Evolutionary conservation across 306 rosid genomes (phyloP).

Genomic region (Gastrolobium bilobum): DNA sequence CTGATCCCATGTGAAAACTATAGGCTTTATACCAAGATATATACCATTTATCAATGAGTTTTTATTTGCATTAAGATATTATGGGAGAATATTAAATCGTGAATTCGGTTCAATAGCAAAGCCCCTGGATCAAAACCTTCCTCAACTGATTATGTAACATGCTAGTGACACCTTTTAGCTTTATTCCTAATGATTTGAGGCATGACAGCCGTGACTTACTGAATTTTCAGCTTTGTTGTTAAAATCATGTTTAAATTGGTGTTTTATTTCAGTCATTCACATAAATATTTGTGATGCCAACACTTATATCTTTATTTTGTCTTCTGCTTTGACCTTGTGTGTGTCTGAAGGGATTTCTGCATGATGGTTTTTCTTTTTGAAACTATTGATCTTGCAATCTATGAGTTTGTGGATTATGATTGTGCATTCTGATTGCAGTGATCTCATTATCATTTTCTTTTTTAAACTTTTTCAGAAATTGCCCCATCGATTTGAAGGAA

Average conservation of each 20-base stretch:
- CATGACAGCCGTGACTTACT: constrained; percentile 16
- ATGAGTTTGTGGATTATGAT: constrained; percentile 29
- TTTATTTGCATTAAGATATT: constrained; percentile 16
- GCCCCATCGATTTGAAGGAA: constrained; percentile 96
- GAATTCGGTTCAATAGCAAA: constrained; percentile 15
- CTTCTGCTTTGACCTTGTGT: constrained; percentile 35
- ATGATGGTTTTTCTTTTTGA: background rate
- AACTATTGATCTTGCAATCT: constrained; percentile 32
- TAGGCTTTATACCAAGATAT: constrained; percentile 13
- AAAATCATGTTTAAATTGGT: constrained; percentile 15
- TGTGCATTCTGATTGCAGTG: constrained; percentile 32
- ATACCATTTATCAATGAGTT: constrained; percentile 20
- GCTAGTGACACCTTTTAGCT: constrained; percentile 33
- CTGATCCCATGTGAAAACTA: background rate
- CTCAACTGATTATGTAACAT: constrained; percentile 26
- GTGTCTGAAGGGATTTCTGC: constrained; percentile 6
- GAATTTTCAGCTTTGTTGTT: constrained; percentile 16
- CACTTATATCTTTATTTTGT: background rate
- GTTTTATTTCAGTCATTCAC: constrained; percentile 4
- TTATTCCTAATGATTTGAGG: constrained; percentile 23
- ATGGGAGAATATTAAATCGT: constrained; percentile 8
- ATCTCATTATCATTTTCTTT: constrained; percentile 13
- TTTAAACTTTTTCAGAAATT: constrained; percentile 61
- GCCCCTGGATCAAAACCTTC: constrained; percentile 23
- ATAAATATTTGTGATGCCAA: constrained; percentile 1